These are phyloP conservation scores for Cercospora zeina DNA, from an alignment of 2,329 filamentous ascomycete species.

Conservation along the genomic window DNA sequence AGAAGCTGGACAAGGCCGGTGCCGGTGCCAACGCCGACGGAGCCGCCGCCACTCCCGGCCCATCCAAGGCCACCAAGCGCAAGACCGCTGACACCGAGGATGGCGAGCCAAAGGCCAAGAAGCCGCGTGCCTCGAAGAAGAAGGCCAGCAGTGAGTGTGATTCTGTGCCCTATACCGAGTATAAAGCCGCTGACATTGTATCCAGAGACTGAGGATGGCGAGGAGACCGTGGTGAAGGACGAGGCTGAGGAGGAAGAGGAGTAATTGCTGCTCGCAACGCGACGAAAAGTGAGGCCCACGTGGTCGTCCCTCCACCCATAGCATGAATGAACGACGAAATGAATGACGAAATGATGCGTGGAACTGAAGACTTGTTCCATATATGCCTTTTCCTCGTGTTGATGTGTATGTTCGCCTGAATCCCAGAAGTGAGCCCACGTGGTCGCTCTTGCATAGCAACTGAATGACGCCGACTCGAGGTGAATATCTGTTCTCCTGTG, in stretches of 20 bases:
- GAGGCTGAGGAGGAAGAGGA: background rate
- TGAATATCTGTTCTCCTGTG: background rate
- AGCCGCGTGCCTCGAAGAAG: background rate
- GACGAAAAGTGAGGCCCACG: background rate
- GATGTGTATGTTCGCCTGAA: background rate
- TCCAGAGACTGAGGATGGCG: constrained; percentile 27
- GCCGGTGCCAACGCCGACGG: constrained; percentile 23
- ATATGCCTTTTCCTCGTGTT: background rate
- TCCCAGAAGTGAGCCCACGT: background rate
- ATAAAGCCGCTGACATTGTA: background rate
- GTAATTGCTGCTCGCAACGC: background rate
- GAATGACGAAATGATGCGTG: background rate
- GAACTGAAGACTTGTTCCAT: background rate
- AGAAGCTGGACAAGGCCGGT: constrained; percentile 34
- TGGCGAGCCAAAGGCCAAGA: constrained; percentile 40
- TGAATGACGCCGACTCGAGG: background rate
- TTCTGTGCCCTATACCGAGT: background rate
- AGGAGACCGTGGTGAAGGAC: constrained; percentile 43
- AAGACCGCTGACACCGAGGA: constrained; percentile 25
- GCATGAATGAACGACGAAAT: background rate
- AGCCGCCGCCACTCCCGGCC: background rate
- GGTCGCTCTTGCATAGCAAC: background rate
- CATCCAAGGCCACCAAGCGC: constrained; percentile 35
- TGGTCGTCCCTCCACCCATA: background rate
- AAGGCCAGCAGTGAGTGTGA: background rate